A percentile compares a stretch with the other conserved stretches of the same genome.
Conservation (phyloP, 2,329 filamentous ascomycete genomes). For the Trichoderma pleuroti region DNA sequence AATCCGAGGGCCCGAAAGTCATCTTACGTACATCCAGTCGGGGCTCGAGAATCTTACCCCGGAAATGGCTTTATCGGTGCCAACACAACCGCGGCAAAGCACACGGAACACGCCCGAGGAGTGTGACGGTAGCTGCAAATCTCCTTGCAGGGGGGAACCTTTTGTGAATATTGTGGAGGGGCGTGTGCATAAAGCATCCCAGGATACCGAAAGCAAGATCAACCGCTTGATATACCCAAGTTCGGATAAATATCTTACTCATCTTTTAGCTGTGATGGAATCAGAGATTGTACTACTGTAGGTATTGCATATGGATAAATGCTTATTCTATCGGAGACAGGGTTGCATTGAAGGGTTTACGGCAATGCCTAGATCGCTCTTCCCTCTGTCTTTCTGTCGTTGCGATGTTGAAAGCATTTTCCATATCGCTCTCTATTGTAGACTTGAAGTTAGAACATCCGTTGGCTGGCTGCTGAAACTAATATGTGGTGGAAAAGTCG, state of each 20-base stretch:
- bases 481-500: background rate
- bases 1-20: background rate
- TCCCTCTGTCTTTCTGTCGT: background rate
- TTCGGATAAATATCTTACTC: background rate
- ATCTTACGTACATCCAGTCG: background rate
- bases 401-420: background rate
- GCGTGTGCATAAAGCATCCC: background rate
- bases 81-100: background rate
- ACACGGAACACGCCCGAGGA: background rate
- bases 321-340: background rate
- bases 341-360: background rate
- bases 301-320: background rate
- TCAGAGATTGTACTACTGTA: background rate
- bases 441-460: background rate
- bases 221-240: background rate
- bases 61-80: background rate
- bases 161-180: background rate
- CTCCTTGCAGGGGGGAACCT: background rate
- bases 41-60: background rate
- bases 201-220: background rate
- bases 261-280: background rate
- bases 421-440: background rate
- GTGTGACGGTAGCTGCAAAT: background rate
- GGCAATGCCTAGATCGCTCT: background rate
- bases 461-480: background rate